A percentile compares a stretch with the other conserved stretches of the same genome.
Evolutionary conservation across 2,329 filamentous ascomycete species (phyloP).

Genomic region (Cercospora citrullina): DNA sequence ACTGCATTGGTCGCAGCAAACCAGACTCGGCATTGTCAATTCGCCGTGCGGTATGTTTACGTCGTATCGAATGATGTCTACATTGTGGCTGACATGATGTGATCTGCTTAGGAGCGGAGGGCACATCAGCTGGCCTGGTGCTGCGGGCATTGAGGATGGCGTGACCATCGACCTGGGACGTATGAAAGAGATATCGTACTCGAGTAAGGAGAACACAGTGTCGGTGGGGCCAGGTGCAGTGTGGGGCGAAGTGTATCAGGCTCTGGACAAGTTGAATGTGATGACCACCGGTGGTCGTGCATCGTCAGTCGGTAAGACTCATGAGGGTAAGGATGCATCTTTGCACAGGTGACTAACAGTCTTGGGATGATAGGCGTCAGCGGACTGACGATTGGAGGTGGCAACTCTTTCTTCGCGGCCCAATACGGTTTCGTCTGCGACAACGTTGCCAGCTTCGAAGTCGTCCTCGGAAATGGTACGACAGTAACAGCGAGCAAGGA

Average conservation of each 20-base stretch:
- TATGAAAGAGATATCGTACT: slow-evolving; percentile 23
- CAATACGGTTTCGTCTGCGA: slow-evolving; percentile 33
- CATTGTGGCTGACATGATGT: background rate
- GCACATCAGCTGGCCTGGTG: slow-evolving; percentile 28
- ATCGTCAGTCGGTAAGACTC: slow-evolving; percentile 24
- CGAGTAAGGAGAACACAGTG: slow-evolving; percentile 20
- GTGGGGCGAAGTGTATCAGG: slow-evolving; percentile 23
- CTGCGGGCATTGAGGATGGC: slow-evolving; percentile 29
- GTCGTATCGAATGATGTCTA: background rate
- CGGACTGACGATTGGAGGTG: slow-evolving; percentile 34
- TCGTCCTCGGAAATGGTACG: slow-evolving; percentile 30
- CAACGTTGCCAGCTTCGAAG: slow-evolving; percentile 32
- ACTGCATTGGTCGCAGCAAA: slow-evolving; percentile 21
- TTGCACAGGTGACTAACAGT: background rate
- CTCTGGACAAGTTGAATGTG: slow-evolving; percentile 17
- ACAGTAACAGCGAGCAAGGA: slow-evolving; percentile 27
- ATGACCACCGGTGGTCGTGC: slow-evolving; percentile 28
- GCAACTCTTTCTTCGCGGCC: slow-evolving; percentile 33
- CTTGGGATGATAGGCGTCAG: slow-evolving; percentile 23
- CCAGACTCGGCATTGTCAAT: slow-evolving; percentile 22
- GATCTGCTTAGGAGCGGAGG: slow-evolving; percentile 23
- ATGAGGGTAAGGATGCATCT: background rate
- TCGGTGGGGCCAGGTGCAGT: slow-evolving; percentile 40
- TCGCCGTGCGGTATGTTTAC: slow-evolving; percentile 22
- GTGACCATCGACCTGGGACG: slow-evolving; percentile 30